These are phyloP conservation scores for Boletellus sp. DNA, from an alignment of 1,284 basidiomycete species.

Conservation along the genomic window DNA sequence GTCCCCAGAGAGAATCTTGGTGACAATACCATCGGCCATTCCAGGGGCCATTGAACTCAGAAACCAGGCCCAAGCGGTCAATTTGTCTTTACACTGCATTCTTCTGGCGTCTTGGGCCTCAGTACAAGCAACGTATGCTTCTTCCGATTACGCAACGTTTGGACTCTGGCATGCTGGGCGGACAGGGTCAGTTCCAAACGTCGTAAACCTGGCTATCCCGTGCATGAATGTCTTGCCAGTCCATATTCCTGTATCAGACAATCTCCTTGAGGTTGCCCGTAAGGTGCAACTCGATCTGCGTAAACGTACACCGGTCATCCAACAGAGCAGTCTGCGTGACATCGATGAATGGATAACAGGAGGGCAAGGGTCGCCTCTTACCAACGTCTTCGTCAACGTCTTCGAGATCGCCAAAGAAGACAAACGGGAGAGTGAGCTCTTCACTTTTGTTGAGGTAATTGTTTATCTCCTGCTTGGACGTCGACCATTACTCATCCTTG, in stretches of 20 bases:
- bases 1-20: conserved; percentile 15
- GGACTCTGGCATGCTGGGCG: conserved; percentile 49
- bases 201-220: conserved; percentile 41
- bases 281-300: conserved; percentile 38
- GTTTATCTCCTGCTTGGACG: not conserved
- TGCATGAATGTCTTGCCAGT: conserved; percentile 49
- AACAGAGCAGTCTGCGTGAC: conserved; percentile 40
- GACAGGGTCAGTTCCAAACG: conserved; percentile 33
- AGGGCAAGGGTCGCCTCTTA: conserved; percentile 33
- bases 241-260: conserved; percentile 27
- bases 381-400: conserved; percentile 48
- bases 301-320: conserved; percentile 38
- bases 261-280: conserved; percentile 29
- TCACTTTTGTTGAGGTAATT: conserved; percentile 9
- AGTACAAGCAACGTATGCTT: conserved; percentile 37
- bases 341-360: conserved; percentile 37
- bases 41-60: conserved; percentile 23
- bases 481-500: conserved; percentile 1
- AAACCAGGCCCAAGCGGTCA: conserved; percentile 29
- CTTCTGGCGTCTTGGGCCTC: conserved; percentile 46
- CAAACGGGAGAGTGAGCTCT: conserved; percentile 8
- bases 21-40: conserved; percentile 23
- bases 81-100: conserved; percentile 39
- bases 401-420: conserved; percentile 33
- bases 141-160: conserved; percentile 35